Conservation (phyloP, 2,329 filamentous ascomycete genomes). For the Exserohilum rostratum region DNA sequence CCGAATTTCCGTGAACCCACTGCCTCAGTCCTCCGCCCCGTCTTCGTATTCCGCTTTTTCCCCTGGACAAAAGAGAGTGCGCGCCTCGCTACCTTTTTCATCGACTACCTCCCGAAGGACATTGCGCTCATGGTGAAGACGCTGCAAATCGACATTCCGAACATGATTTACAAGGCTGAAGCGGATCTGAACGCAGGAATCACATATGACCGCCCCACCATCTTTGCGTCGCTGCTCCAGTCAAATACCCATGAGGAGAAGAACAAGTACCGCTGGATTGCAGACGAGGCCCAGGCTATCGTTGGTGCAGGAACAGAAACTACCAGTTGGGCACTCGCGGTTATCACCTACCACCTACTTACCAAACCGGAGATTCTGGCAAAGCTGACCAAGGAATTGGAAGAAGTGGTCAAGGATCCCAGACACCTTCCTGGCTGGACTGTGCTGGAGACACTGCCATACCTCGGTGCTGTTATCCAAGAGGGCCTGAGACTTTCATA, state of each 20-base stretch:
- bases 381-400: slow-evolving; percentile 34
- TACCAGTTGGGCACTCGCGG: slow-evolving; percentile 36
- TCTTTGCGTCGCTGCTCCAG: slow-evolving; percentile 29
- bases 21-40: slow-evolving; percentile 22
- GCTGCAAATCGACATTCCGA: slow-evolving; percentile 36
- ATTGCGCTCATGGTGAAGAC: slow-evolving; percentile 27
- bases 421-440: slow-evolving; percentile 24
- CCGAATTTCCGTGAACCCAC: slow-evolving; percentile 34
- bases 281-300: slow-evolving; percentile 40
- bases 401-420: slow-evolving; percentile 22
- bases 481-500: slow-evolving; percentile 41
- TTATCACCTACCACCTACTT: slow-evolving; percentile 37
- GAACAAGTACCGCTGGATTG: slow-evolving; percentile 29
- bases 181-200: slow-evolving; percentile 31
- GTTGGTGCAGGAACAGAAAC: slow-evolving; percentile 46
- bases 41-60: slow-evolving; percentile 36
- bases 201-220: slow-evolving; percentile 30
- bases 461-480: slow-evolving; percentile 40
- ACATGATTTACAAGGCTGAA: slow-evolving; percentile 27
- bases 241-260: slow-evolving; percentile 26
- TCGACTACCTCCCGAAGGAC: slow-evolving; percentile 30
- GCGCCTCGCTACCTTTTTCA: slow-evolving; percentile 20
- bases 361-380: slow-evolving; percentile 29
- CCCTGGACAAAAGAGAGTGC: slow-evolving; percentile 29
- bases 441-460: slow-evolving; percentile 36